Evolutionary conservation across 2,329 filamentous ascomycete species (phyloP).

Genomic region (Fusarium illudens): DNA sequence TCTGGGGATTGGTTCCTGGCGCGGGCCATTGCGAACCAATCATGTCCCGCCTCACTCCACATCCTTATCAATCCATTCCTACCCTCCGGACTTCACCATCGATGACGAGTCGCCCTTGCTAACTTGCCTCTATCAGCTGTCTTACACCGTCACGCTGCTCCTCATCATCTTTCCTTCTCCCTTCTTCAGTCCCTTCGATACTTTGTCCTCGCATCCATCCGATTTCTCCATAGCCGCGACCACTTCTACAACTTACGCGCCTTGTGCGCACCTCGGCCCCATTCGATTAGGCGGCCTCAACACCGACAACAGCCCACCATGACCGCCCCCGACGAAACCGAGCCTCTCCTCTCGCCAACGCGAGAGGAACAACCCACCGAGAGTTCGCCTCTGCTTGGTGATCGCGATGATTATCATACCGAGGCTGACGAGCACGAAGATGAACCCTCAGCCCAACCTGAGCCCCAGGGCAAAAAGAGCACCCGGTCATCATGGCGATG

Average conservation of each 20-base stretch:
- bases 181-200: slow-evolving; percentile 18
- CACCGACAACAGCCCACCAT: slow-evolving; percentile 46
- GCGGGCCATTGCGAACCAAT: slow-evolving; percentile 26
- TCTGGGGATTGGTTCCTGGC: slow-evolving; percentile 34
- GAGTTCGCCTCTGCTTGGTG: slow-evolving; percentile 61
- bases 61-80: slow-evolving; percentile 40
- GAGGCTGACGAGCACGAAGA: slow-evolving; percentile 41
- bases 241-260: slow-evolving; percentile 4
- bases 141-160: slow-evolving; percentile 20
- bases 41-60: slow-evolving; percentile 15
- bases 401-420: slow-evolving; percentile 50
- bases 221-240: background rate
- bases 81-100: slow-evolving; percentile 29
- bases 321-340: slow-evolving; percentile 54
- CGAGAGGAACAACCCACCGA: slow-evolving; percentile 49
- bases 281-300: slow-evolving; percentile 34
- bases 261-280: slow-evolving; percentile 14
- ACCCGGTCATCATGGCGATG: slow-evolving; percentile 59
- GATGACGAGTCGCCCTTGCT: slow-evolving; percentile 44
- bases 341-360: slow-evolving; percentile 54
- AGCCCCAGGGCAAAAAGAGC: slow-evolving; percentile 14
- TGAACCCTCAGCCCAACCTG: slow-evolving; percentile 20
- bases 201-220: background rate
- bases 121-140: slow-evolving; percentile 21
- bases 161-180: slow-evolving; percentile 4